Percentiles rank a stretch among this genome's conserved stretches.
These are phyloP conservation scores for Isochrysis galbana DNA, from an alignment of 78 protist species.

Conservation along the genomic window DNA sequence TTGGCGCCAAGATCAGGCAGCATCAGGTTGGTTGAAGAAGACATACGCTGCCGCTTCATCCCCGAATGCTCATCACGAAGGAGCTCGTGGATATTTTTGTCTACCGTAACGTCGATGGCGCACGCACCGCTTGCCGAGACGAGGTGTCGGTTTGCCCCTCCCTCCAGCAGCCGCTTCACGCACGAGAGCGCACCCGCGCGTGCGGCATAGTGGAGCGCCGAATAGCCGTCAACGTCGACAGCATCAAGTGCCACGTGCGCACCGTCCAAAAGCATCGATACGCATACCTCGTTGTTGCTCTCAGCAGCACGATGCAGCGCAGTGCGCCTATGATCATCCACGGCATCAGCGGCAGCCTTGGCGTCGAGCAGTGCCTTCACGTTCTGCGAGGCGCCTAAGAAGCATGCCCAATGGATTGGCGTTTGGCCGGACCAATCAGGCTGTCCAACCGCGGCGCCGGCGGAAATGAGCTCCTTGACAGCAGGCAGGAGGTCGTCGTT, in stretches of 20 bases:
- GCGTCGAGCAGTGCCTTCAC: not conserved
- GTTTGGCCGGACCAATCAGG: not conserved
- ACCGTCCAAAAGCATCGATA: not conserved
- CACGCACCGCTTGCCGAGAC: not conserved
- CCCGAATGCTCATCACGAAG: not conserved
- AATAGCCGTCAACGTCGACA: not conserved
- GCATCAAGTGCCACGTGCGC: not conserved
- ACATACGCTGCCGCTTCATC: not conserved
- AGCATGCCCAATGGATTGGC: not conserved
- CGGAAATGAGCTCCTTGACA: not conserved
- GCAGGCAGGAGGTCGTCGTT: not conserved
- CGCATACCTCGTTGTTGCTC: not conserved
- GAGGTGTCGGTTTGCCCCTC: not conserved
- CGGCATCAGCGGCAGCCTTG: not conserved
- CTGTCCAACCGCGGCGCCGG: not conserved
- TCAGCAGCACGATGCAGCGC: not conserved
- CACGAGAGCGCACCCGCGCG: not conserved
- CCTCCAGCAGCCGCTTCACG: not conserved
- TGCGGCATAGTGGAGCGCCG: not conserved
- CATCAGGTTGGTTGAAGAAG: not conserved
- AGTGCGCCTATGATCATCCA: not conserved
- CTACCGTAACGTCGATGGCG: not conserved
- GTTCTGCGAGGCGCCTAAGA: not conserved
- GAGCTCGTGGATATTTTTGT: too few relatives aligned
- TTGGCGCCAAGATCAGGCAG: not conserved